Evolutionary conservation across 2,329 filamentous ascomycete species (phyloP).

Genomic region (Talaromyces sp.): DNA sequence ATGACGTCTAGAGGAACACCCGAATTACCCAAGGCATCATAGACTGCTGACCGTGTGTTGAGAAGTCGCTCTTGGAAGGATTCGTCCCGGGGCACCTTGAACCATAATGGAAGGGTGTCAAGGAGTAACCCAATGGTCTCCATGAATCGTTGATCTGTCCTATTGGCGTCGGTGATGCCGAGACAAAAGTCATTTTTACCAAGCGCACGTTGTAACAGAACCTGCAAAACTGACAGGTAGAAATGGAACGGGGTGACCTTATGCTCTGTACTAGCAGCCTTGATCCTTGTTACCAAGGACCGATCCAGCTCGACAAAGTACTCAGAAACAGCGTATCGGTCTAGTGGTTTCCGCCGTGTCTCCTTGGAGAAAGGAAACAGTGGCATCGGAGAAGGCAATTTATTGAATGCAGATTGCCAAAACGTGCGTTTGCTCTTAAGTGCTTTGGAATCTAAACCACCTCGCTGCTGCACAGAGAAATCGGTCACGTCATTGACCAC

Average conservation of each 20-base stretch:
- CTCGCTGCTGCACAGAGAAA: too few species aligned
- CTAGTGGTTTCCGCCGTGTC: too few species aligned
- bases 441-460: too few species aligned
- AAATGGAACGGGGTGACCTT: constrained; percentile 43
- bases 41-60: constrained; percentile 25
- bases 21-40: constrained; percentile 41
- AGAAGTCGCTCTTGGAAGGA: constrained; percentile 23
- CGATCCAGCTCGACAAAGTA: too few species aligned
- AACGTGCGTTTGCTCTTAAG: too few species aligned
- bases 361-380: too few species aligned
- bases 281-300: too few species aligned
- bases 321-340: too few species aligned
- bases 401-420: too few species aligned
- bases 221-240: constrained; percentile 33
- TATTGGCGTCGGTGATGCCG: constrained; percentile 37
- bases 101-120: constrained; percentile 42
- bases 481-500: too few species aligned
- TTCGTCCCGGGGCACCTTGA: too few species aligned
- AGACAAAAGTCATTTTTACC: constrained; percentile 16
- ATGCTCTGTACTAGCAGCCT: neutral
- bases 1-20: constrained; percentile 48
- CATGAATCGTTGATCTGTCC: constrained; percentile 27
- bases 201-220: constrained; percentile 23
- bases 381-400: too few species aligned
- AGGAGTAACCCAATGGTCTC: constrained; percentile 45